Base-by-base conservation (phyloP, 208 protist genomes). In the Wallacemonas sp. region DNA sequence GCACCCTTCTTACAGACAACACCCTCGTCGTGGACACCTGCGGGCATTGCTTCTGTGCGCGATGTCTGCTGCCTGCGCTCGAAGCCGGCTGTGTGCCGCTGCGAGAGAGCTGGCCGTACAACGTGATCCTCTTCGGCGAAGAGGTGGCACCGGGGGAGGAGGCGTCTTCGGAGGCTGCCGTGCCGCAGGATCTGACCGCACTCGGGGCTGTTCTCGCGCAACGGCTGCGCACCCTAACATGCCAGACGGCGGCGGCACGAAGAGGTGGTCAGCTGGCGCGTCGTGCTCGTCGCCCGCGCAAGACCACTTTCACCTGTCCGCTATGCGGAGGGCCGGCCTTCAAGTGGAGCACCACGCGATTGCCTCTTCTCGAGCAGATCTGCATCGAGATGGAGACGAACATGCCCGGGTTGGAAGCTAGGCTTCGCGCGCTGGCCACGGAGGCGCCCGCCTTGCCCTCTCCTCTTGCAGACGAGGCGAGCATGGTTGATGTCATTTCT, bases 41-140 rank as follows among this genome's bases (percentile, higher is more conserved):
- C 46, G 89, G 89, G 0, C 89, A 95, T 65, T 72, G 53, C 27
- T 95, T 92, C 74, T 95, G 89, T 58, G 72, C 79, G 26, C 45
- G 71, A 30, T 95, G 89, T 68, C 86, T 95, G 46, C 84, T 91
- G 63, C 24, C 15, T 12, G 85, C 60, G 4, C 62, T 92, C 4
- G 89, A 92, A 71, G 59, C 84, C 2, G 86, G 89, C 0, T 85
- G 68, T 42, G 54, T 46, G 42, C 64, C 68, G 11, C 47, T 84
- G 41, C 30, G n/a, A 15, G 66, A 68, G 49, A 30, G 24, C 28
- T 78, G 76, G 78, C 71, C 79, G 33, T 81, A 67, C 42, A 55
- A 66, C 34, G 51, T 66, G 4, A 42, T 65, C n/a, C 49, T 47
- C 11, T 41, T 64, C 5, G 28, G 12, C 28, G 49, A 65, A 9